Conservation (phyloP, 2,329 filamentous ascomycete species). For the Fusarium illudens region DNA sequence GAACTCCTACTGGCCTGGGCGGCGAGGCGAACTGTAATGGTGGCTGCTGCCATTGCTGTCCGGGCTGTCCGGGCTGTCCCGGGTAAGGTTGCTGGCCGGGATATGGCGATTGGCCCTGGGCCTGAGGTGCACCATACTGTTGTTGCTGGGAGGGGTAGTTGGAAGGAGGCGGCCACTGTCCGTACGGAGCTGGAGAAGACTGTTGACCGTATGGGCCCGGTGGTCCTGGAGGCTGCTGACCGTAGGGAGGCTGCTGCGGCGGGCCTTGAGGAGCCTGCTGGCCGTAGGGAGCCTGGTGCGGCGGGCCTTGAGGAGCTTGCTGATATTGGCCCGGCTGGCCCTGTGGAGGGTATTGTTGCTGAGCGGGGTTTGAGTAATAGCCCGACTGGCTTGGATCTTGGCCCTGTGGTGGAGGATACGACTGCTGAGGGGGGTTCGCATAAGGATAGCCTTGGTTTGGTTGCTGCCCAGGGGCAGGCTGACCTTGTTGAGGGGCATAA, state of each 20-base stretch:
- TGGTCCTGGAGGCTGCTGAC: slow-evolving; percentile 30
- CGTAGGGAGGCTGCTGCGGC: slow-evolving; percentile 14
- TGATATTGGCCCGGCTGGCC: slow-evolving; percentile 10
- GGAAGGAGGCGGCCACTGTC: slow-evolving; percentile 21
- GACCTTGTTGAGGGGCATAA: slow-evolving; percentile 19
- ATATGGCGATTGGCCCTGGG: slow-evolving; percentile 15
- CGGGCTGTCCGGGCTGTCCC: not conserved
- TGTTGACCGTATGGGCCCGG: slow-evolving; percentile 28
- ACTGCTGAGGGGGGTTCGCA: slow-evolving; percentile 11
- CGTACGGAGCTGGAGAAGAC: slow-evolving; percentile 11
- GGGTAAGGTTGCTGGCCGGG: slow-evolving; percentile 2
- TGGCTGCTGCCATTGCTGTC: slow-evolving; percentile 5
- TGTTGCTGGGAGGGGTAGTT: slow-evolving; percentile 19
- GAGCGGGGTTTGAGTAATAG: slow-evolving; percentile 15
- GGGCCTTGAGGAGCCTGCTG: slow-evolving; percentile 6
- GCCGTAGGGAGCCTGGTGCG: slow-evolving; percentile 17
- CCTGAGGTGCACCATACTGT: slow-evolving; percentile 20
- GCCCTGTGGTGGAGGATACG: slow-evolving; percentile 10
- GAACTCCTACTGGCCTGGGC: slow-evolving; percentile 15
- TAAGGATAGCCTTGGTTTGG: not conserved
- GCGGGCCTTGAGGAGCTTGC: slow-evolving; percentile 3
- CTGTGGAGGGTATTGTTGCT: slow-evolving; percentile 14
- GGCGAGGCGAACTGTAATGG: not conserved
- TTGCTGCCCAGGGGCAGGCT: too few relatives aligned
- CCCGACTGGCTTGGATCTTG: slow-evolving; percentile 13